Evolutionary conservation across 2,329 filamentous ascomycete species (phyloP).

Genomic region (Basipetospora chlamydospora): DNA sequence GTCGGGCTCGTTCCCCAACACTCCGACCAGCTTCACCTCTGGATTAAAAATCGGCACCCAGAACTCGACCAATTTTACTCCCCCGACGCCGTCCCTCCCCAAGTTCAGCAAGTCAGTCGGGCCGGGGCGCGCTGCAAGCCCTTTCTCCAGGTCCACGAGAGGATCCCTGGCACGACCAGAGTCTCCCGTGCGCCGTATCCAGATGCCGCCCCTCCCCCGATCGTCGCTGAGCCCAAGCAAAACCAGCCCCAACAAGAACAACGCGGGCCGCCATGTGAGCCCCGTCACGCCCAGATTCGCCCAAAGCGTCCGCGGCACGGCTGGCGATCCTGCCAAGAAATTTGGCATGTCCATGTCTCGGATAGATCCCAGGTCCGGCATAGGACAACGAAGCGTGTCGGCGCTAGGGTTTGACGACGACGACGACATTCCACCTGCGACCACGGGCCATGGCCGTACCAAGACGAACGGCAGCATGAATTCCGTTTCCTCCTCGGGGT

Average conservation of each 20-base stretch:
- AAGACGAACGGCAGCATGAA: conserved; percentile 39
- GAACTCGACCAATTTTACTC: conserved; percentile 45
- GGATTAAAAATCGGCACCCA: conserved; percentile 40
- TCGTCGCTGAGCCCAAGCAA: conserved; percentile 42
- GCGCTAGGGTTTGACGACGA: conserved; percentile 46
- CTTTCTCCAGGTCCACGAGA: conserved; percentile 47
- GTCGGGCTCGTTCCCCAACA: conserved; percentile 42
- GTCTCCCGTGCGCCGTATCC: conserved; percentile 61
- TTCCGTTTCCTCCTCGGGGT: conserved; percentile 38
- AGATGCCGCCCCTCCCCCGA: conserved; percentile 44
- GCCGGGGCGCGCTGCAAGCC: conserved; percentile 56
- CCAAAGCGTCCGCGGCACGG: conserved; percentile 46
- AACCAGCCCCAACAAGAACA: conserved; percentile 38
- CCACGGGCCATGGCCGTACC: conserved; percentile 33
- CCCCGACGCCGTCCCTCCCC: conserved; percentile 49
- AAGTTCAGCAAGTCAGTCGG: conserved; percentile 87
- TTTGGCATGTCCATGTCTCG: too few relatives aligned
- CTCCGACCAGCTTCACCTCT: conserved; percentile 47
- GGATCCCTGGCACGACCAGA: conserved; percentile 77
- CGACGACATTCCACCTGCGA: too few relatives aligned
- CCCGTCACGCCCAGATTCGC: conserved; percentile 41
- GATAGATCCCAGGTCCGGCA: conserved; percentile 29
- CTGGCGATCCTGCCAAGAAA: conserved; percentile 47
- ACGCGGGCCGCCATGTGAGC: conserved; percentile 20
- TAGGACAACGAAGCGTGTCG: conserved; percentile 44